Base-by-base conservation (phyloP, 1,284 basidiomycete genomes). In the Ganoderma leucocontextum region DNA sequence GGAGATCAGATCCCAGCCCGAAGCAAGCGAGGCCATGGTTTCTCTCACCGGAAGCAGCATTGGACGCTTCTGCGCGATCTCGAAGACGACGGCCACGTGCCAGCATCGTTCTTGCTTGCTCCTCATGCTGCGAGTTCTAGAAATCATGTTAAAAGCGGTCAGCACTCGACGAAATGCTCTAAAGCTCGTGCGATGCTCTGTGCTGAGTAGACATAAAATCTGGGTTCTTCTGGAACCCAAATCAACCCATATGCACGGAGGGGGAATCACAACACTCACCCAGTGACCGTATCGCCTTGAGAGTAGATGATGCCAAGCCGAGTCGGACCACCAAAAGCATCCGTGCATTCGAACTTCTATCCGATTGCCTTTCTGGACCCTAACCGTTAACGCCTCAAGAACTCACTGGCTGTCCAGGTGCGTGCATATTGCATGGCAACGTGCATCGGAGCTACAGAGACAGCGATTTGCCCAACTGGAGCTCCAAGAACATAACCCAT, bases 281-380 rank as follows among this genome's bases (percentile, higher is more conserved):
- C 22, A 59, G 12, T 7, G 13, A 36, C 17, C 25, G 19, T 35
- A 29, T 55, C 33, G 53, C 53, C 15, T 35, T 55, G 53, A 15
- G 33, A 19, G 53, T 35, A 19, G 33, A 36, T 59, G 60, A 66
- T 66, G 65, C 65, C 65, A 66, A 66, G 65, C 60, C 60, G 7
- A 52, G n/a, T n/a, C n/a, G n/a, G 22, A 29, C 15, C 8, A 39
- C 57, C 2, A 4, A 22, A 38, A 39, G 19, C 57, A 9, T 39
- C 17, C 57, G n/a, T 22, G 35, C 36, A 6, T 55, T 29, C 10
- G n/a, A 49, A 25, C 47, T 49, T 47, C 44, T 10, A 19, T 22
- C n/a, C 19, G n/a, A 8, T 22, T 25, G 47, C 47, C 22, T 25
- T 49, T 49, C 10, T 25, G 22, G 22, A 25, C 22, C 13, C 22